Evolutionary conservation across 164 flowering plant species (phyloP).

Genomic region (Umbellularia californica): DNA sequence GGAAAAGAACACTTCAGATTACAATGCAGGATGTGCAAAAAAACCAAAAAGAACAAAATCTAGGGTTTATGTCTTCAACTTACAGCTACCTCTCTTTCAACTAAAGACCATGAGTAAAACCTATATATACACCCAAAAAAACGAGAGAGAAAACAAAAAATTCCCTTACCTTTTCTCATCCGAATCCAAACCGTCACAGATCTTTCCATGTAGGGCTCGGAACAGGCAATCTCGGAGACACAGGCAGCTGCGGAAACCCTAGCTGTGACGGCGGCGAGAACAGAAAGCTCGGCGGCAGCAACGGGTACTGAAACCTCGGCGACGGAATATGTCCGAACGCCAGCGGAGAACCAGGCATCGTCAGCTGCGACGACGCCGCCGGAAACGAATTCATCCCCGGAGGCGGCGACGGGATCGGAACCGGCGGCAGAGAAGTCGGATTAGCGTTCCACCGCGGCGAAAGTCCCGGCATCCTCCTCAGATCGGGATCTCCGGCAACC

Average conservation of each 20-base stretch:
- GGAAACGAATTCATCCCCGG: not conserved
- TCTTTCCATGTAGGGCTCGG: slow-evolving; percentile 64
- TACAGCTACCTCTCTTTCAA: not conserved
- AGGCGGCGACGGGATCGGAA: slow-evolving; percentile 9
- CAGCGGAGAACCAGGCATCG: not conserved
- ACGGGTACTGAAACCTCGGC: too few species aligned
- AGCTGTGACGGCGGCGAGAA: slow-evolving; percentile 47
- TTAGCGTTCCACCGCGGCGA: slow-evolving; percentile 20
- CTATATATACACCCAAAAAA: too few species aligned
- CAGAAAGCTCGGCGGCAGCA: slow-evolving; percentile 8
- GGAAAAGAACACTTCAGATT: too few species aligned
- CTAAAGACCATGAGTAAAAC: not conserved
- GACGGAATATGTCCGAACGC: slow-evolving; percentile 8
- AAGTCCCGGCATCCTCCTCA: slow-evolving; percentile 16
- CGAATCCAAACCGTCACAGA: slow-evolving; percentile 17
- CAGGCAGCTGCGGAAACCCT: slow-evolving; percentile 53
- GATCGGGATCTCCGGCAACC: slow-evolving; percentile 28
- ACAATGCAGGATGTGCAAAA: too few species aligned
- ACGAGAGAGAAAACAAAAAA: too few species aligned
- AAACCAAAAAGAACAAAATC: too few species aligned
- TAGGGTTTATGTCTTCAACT: not conserved
- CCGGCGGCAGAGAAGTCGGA: slow-evolving; percentile 11
- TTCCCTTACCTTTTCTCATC: too few species aligned
- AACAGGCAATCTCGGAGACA: slow-evolving; percentile 53
- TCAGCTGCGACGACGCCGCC: too few species aligned